Conservation (phyloP, 768 basidiomycete genomes). For the Crepidotus variabilis region DNA sequence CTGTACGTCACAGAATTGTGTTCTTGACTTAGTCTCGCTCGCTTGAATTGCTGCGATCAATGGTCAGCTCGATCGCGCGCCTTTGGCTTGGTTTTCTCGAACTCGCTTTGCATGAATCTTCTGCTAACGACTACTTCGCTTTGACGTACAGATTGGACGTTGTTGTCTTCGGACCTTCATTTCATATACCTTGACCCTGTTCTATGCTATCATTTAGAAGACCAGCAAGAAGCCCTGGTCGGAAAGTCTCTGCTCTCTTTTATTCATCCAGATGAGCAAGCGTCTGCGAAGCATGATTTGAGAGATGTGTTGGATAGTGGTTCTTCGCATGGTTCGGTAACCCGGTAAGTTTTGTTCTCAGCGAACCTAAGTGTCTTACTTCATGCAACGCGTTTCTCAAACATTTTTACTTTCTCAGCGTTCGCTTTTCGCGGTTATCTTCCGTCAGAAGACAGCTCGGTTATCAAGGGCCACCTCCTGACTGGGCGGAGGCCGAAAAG, state of each 20-base stretch:
- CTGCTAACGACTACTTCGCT: constrained; percentile 9
- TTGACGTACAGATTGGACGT: constrained; percentile 65
- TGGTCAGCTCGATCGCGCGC: constrained; percentile 25
- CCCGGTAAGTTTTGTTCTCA: constrained; percentile 42
- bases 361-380: constrained; percentile 7
- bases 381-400: constrained; percentile 17
- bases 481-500: constrained; percentile 67
- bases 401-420: constrained; percentile 36
- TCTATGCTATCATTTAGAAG: constrained; percentile 64
- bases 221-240: constrained; percentile 65
- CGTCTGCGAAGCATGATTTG: constrained; percentile 70
- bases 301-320: constrained; percentile 68
- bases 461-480: constrained; percentile 47
- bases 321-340: constrained; percentile 81
- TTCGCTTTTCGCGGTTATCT: constrained; percentile 75
- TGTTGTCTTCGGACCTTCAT: constrained; percentile 69
- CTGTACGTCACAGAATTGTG: constrained; percentile 47
- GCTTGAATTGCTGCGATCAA: constrained; percentile 25
- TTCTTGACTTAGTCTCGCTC: constrained; percentile 9
- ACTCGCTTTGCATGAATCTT: constrained; percentile 19
- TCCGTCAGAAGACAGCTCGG: constrained; percentile 73
- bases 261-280: constrained; percentile 83
- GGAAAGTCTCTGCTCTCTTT: constrained; percentile 71
- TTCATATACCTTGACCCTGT: constrained; percentile 87
- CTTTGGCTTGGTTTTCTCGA: constrained; percentile 18